These are phyloP conservation scores for Dictyostelium brefeldianum DNA, from an alignment of 78 protist species.

Conservation along the genomic window DNA sequence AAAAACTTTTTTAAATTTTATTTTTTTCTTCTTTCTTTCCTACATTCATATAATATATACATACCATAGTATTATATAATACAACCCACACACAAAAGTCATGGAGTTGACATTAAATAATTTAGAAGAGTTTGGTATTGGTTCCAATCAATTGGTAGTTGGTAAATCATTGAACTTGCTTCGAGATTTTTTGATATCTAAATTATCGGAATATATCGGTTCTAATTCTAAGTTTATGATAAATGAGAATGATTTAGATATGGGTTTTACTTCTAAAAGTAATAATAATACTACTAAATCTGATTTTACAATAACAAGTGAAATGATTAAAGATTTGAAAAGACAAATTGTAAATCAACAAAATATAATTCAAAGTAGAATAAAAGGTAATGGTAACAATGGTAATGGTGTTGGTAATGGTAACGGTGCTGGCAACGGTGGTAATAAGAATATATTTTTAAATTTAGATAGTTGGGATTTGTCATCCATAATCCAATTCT, in stretches of 20 bases:
- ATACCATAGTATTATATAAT: no score
- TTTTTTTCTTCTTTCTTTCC: background rate
- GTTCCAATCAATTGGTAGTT: slow-evolving; percentile 33
- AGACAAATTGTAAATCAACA: slow-evolving; percentile 1
- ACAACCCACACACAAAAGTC: no score
- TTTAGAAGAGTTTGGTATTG: slow-evolving; percentile 44
- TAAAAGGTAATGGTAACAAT: background rate
- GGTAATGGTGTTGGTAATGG: background rate
- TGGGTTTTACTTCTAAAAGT: background rate
- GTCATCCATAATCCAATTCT: background rate
- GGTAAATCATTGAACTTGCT: slow-evolving; percentile 27
- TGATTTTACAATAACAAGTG: background rate
- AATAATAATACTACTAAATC: background rate
- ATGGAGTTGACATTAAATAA: slow-evolving; percentile 16
- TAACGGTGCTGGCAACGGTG: background rate
- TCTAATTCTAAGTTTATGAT: background rate
- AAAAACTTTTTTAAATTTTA: no score
- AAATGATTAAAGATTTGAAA: background rate
- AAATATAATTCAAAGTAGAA: background rate
- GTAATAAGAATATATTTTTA: no score
- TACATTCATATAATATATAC: no score
- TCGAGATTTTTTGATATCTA: slow-evolving; percentile 10
- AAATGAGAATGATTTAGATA: slow-evolving; percentile 11
- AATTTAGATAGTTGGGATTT: slow-evolving; percentile 22
- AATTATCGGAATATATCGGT: background rate